Evolutionary conservation across 1,139 yeast species (phyloP), one percentile per base, ranked within the genome.

Genomic region (Nadsonia commutata): DNA sequence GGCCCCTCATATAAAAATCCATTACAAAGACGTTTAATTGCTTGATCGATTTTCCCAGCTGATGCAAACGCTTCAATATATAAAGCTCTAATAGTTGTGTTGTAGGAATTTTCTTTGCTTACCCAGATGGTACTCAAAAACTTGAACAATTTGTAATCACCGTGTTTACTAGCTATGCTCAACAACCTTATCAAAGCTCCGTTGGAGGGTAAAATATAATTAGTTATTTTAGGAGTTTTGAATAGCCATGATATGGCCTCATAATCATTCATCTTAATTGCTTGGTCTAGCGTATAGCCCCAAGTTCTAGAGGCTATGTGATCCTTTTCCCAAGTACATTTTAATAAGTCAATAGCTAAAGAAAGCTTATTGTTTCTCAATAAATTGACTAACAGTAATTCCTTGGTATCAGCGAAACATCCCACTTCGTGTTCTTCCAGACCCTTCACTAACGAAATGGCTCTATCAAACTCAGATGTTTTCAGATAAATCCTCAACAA

Each of bases 11-110:
- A 27, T 13, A 16, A 16, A 13, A 27, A 27, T 4, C 13, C 13
- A 27, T 27, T 27, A 9, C 33, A 27, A 11, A 27, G 33, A 11
- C 33, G 33, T 13, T 27, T 27, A 37, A 41, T 41, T 42, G 47
- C 22, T 40, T 40, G 18, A 43, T 23, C 13, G 49, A 41, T 18
- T 43, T 38, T 31, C 41, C 49, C 8, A 45, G 20, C 42, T 48
- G 50, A 31, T 48, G 40, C 22, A 51, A 38, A 16, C 38, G 33
- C 18, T 45, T 44, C 33, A 6, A 27, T 27, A 16, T 27, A 27
- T 13, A 27, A 27, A 13, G 16, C 16, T 13, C 33, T 27, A 13
- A 27, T 9, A 27, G n/a, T 11, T 13, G 9, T 27, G 33, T 27
- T 9, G n/a, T 27, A 27, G 4, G 33, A 27, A 13, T 27, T 27